These are phyloP conservation scores for Mycena sanguinolenta DNA, from an alignment of 768 basidiomycete genomes.

Conservation along the genomic window DNA sequence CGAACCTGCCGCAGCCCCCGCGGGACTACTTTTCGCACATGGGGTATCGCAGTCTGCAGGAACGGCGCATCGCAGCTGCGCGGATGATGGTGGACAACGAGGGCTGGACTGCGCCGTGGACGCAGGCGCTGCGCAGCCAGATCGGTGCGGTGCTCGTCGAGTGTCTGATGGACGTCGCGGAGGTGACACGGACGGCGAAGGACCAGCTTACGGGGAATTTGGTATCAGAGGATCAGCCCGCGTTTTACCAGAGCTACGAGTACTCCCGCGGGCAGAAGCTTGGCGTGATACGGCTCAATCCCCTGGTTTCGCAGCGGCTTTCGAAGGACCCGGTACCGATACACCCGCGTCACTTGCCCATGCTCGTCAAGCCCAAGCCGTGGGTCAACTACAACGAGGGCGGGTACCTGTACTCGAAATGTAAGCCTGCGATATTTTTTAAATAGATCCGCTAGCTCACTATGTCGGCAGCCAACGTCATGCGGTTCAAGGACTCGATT, in stretches of 20 bases:
- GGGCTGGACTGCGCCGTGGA: conserved; percentile 87
- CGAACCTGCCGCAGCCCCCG: conserved; percentile 43
- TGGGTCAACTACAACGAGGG: conserved; percentile 86
- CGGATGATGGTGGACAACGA: conserved; percentile 76
- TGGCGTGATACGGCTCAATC: conserved; percentile 92
- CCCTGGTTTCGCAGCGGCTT: conserved; percentile 80
- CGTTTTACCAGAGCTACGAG: conserved; percentile 93
- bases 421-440: conserved; percentile 55
- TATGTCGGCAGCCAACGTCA: conserved; percentile 66
- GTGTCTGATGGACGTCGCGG: conserved; percentile 86
- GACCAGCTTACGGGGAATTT: conserved; percentile 71
- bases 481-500: conserved; percentile 93
- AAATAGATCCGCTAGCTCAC: conserved; percentile 24
- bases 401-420: conserved; percentile 84
- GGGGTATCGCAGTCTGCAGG: conserved; percentile 72
- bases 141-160: conserved; percentile 89
- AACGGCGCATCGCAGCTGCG: conserved; percentile 75
- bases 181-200: conserved; percentile 71
- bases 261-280: conserved; percentile 94
- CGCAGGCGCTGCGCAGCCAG: conserved; percentile 78
- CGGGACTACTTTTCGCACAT: conserved; percentile 67
- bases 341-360: conserved; percentile 95
- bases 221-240: conserved; percentile 87
- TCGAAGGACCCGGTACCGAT: conserved; percentile 82
- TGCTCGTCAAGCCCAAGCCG: conserved; percentile 92